Percentiles rank a stretch among this genome's conserved stretches.
Conservation (phyloP, 208 protist genomes). For the Crithidia fasciculata region DNA sequence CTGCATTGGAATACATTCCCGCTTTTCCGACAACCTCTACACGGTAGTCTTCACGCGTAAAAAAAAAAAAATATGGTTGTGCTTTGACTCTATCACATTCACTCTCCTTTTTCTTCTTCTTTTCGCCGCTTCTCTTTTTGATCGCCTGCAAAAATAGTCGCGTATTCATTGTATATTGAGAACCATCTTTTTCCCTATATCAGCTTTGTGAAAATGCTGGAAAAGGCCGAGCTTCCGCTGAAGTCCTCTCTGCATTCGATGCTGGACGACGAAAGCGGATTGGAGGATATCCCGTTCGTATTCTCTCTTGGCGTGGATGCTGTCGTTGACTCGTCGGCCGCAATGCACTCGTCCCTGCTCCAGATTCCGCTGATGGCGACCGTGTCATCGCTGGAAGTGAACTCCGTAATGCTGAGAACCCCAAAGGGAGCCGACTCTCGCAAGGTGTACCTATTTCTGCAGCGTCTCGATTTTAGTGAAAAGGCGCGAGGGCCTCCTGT, state of each 20-base stretch:
- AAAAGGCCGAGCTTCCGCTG: conserved; percentile 21
- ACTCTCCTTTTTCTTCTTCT: too few species aligned
- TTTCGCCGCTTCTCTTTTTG: too few species aligned
- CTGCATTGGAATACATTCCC: too few species aligned
- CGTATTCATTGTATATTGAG: neutral
- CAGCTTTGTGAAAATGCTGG: conserved; percentile 12
- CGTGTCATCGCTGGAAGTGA: conserved; percentile 20
- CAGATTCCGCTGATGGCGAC: conserved; percentile 16
- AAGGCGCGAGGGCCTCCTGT: conserved; percentile 6
- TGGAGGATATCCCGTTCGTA: conserved; percentile 11
- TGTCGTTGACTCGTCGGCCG: neutral
- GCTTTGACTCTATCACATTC: too few species aligned
- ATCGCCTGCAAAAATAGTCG: too few species aligned
- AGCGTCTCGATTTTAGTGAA: conserved; percentile 20
- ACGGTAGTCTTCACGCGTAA: too few species aligned
- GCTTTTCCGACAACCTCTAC: too few species aligned
- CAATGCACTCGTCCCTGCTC: conserved; percentile 18
- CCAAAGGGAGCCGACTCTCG: neutral
- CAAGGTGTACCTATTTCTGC: conserved; percentile 20
- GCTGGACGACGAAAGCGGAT: conserved; percentile 10
- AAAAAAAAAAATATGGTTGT: too few species aligned
- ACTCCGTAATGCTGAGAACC: conserved; percentile 10
- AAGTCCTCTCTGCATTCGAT: conserved; percentile 5
- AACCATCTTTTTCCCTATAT: neutral
- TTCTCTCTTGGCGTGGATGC: conserved; percentile 22